Evolutionary conservation across 2,329 filamentous ascomycete species (phyloP).

Genomic region (Metarhizium humberi): DNA sequence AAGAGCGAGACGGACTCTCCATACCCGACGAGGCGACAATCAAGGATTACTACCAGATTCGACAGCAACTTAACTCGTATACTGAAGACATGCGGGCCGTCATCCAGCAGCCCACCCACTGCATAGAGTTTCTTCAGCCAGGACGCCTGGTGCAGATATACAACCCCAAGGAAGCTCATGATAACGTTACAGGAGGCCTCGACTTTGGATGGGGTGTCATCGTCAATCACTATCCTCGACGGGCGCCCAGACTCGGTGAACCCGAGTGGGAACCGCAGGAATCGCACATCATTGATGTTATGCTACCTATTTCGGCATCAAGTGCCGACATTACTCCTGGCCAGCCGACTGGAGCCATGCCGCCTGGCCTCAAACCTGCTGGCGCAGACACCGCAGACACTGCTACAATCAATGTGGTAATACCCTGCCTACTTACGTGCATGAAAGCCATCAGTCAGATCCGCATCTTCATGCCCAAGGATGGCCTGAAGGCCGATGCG

Average conservation of each 20-base stretch:
- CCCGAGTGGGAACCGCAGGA: slow-evolving; percentile 67
- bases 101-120: slow-evolving; percentile 85
- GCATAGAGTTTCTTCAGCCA: slow-evolving; percentile 71
- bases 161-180: slow-evolving; percentile 45
- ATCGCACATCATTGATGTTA: slow-evolving; percentile 72
- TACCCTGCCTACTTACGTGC: slow-evolving; percentile 79
- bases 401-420: slow-evolving; percentile 26
- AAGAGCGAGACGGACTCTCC: slow-evolving; percentile 59
- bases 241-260: slow-evolving; percentile 54
- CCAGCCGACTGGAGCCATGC: slow-evolving; percentile 35
- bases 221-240: slow-evolving; percentile 61
- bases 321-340: slow-evolving; percentile 35
- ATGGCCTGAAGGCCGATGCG: slow-evolving; percentile 54
- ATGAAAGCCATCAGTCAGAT: slow-evolving; percentile 79
- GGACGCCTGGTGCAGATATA: slow-evolving; percentile 86
- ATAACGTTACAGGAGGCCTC: slow-evolving; percentile 23
- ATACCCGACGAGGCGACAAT: slow-evolving; percentile 84
- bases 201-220: slow-evolving; percentile 96
- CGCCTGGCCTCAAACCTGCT: slow-evolving; percentile 45
- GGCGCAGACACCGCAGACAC: slow-evolving; percentile 19
- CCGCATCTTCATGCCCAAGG: slow-evolving; percentile 72
- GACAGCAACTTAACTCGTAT: slow-evolving; percentile 74
- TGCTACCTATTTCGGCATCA: slow-evolving; percentile 51
- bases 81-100: slow-evolving; percentile 84
- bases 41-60: slow-evolving; percentile 87